These are phyloP conservation scores for Secale cereale DNA, from an alignment of 176 grass and related monocot genomes.

Conservation along the genomic window DNA sequence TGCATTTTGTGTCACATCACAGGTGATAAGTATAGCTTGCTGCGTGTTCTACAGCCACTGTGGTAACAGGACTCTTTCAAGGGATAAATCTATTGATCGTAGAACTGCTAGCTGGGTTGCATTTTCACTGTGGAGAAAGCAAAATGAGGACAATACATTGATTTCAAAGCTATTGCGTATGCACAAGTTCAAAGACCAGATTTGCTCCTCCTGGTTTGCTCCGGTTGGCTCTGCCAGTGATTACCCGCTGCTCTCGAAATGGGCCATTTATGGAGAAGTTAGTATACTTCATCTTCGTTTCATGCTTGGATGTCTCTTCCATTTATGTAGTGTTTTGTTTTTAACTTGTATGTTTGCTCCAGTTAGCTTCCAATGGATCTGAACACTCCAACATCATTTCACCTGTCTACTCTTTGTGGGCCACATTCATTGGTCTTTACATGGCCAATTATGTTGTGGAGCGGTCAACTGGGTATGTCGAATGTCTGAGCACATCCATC, in stretches of 20 bases:
- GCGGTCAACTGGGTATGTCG: conserved; percentile 84
- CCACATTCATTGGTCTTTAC: conserved; percentile 93
- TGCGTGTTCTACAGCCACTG: conserved; percentile 98
- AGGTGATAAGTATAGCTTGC: conserved; percentile 99
- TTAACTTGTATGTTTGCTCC: conserved; percentile 43
- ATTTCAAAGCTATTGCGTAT: conserved; percentile 61
- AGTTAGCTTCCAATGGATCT: conserved; percentile 78
- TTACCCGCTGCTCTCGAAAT: conserved; percentile 95
- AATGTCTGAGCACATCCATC: conserved; percentile 21
- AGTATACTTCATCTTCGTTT: conserved; percentile 2
- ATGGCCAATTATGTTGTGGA: conserved; percentile 97
- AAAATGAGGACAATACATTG: conserved; percentile 59
- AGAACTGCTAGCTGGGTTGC: conserved; percentile 75
- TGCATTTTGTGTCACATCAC: conserved; percentile 23
- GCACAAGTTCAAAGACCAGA: conserved; percentile 95
- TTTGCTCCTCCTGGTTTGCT: conserved; percentile 96
- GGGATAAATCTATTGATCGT: conserved; percentile 72
- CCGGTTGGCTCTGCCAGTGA: conserved; percentile 91
- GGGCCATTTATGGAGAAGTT: conserved; percentile 97
- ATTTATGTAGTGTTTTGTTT: not conserved
- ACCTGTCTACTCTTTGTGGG: conserved; percentile 91
- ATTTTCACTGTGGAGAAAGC: conserved; percentile 86
- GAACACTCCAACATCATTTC: conserved; percentile 79
- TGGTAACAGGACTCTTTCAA: conserved; percentile 72
- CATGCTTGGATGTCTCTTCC: not conserved